phyloP scores from a whole-genome alignment of 2,329 filamentous ascomycete genomes.

The Cladosporium halotolerans region DNA sequence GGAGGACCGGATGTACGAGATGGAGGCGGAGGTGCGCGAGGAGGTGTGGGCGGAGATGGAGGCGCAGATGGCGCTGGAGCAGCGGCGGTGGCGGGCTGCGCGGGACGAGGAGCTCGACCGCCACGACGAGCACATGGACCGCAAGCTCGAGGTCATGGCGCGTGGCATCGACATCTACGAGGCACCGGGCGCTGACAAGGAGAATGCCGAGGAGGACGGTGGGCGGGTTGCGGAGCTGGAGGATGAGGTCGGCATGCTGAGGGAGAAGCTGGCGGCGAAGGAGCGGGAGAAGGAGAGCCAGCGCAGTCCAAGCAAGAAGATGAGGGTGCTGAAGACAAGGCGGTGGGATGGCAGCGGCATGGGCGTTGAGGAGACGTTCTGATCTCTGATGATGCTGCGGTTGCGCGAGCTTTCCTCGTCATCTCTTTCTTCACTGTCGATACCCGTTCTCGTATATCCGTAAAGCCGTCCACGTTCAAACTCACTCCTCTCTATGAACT shows the following conservation, averaged over 20 bases:
- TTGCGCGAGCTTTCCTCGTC: background rate
- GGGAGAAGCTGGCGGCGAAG: constrained; percentile 35
- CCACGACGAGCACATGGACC: constrained; percentile 78
- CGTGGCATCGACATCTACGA: constrained; percentile 45
- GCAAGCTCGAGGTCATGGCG: constrained; percentile 71
- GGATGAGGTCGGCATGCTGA: constrained; percentile 40
- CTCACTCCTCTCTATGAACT: too few species aligned
- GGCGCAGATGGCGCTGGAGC: constrained; percentile 64
- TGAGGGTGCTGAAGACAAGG: constrained; percentile 44
- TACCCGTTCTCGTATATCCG: constrained; percentile 2
- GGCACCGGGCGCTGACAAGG: constrained; percentile 29
- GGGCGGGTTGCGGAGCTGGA: constrained; percentile 33
- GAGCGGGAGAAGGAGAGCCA: constrained; percentile 32
- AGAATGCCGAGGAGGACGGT: constrained; percentile 15
- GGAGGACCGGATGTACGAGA: constrained; percentile 59
- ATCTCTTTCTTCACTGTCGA: constrained; percentile 1
- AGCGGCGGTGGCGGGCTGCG: constrained; percentile 72
- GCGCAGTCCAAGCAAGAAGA: constrained; percentile 44
- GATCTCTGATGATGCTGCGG: constrained; percentile 1
- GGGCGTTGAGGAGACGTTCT: constrained; percentile 21
- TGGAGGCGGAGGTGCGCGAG: constrained; percentile 81
- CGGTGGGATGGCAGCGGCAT: constrained; percentile 38
- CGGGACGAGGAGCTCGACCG: constrained; percentile 71
- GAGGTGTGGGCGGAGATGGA: constrained; percentile 89
- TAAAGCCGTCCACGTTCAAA: background rate